Conservation (phyloP, 2,329 filamentous ascomycete species). For the Penicillium psychrosexuale region DNA sequence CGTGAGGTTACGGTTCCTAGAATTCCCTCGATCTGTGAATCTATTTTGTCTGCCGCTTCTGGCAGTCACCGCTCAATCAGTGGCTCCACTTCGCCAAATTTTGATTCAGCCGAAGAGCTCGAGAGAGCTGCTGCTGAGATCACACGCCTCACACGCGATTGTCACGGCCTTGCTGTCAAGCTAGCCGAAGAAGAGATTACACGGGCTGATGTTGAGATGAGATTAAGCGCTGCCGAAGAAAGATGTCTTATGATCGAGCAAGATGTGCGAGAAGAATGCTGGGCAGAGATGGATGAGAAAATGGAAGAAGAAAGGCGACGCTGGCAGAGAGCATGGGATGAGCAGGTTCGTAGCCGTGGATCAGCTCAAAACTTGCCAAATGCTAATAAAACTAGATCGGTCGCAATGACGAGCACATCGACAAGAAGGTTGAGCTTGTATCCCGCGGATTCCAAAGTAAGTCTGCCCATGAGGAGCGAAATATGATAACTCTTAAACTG, state of each 20-base stretch:
- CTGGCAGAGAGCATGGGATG: conserved; percentile 76
- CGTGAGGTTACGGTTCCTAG: conserved; percentile 89
- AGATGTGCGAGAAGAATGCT: conserved; percentile 84
- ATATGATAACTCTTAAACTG: not conserved
- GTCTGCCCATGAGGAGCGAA: not conserved
- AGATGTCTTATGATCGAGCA: conserved; percentile 73
- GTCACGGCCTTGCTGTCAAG: conserved; percentile 68
- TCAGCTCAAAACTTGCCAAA: not conserved
- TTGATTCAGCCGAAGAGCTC: conserved; percentile 61
- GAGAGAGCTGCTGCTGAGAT: conserved; percentile 80
- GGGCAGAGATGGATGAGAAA: conserved; percentile 75
- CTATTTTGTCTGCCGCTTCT: conserved; percentile 52
- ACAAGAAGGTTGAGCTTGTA: conserved; percentile 78
- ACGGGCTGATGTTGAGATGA: conserved; percentile 68
- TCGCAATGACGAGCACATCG: conserved; percentile 76
- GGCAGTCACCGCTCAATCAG: conserved; percentile 34
- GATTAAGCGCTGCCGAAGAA: conserved; percentile 63
- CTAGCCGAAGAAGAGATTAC: conserved; percentile 68
- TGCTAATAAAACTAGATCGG: conserved; percentile 49
- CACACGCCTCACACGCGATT: conserved; percentile 70
- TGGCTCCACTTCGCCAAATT: conserved; percentile 45
- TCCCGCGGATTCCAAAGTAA: conserved; percentile 53
- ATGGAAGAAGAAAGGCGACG: conserved; percentile 71
- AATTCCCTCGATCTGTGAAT: conserved; percentile 75
- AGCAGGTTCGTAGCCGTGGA: conserved; percentile 54